Percentiles rank a stretch among this genome's conserved stretches.
Evolutionary conservation across 2,329 filamentous ascomycete species (phyloP).

Genomic region (Aspergillus floridensis): DNA sequence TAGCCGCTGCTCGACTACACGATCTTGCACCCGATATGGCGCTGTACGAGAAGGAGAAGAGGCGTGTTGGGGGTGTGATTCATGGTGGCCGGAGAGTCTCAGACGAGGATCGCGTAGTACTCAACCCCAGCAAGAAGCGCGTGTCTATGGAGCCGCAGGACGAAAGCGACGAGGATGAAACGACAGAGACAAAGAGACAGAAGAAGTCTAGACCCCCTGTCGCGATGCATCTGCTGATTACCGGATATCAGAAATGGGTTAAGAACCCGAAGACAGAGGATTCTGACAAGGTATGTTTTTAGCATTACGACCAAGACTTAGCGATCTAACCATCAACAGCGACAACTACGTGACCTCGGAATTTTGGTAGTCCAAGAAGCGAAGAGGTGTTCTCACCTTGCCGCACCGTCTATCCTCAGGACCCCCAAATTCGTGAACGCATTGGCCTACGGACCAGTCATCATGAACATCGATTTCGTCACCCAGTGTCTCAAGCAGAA

Average conservation of each 20-base stretch:
- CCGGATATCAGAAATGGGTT: slow-evolving; percentile 81
- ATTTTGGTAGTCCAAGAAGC: slow-evolving; percentile 76
- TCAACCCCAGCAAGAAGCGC: slow-evolving; percentile 41
- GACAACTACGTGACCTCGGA: slow-evolving; percentile 76
- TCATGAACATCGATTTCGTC: slow-evolving; percentile 76
- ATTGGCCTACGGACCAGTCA: slow-evolving; percentile 72
- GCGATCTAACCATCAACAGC: slow-evolving; percentile 48
- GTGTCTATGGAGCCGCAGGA: slow-evolving; percentile 48
- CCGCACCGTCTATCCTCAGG: slow-evolving; percentile 79
- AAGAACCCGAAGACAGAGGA: slow-evolving; percentile 71
- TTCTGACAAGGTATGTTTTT: slow-evolving; percentile 67
- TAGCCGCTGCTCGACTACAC: slow-evolving; percentile 74
- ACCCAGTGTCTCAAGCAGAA: slow-evolving; percentile 71
- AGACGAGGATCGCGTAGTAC: slow-evolving; percentile 38
- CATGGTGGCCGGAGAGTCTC: slow-evolving; percentile 55
- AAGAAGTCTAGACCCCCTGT: slow-evolving; percentile 64
- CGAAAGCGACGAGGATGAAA: slow-evolving; percentile 51
- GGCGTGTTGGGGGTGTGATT: slow-evolving; percentile 67
- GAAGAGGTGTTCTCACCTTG: slow-evolving; percentile 76
- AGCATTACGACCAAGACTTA: background rate
- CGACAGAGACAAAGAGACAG: slow-evolving; percentile 60
- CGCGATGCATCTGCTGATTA: slow-evolving; percentile 73
- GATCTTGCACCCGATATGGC: slow-evolving; percentile 79
- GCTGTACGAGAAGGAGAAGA: slow-evolving; percentile 90
- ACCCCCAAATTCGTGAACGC: slow-evolving; percentile 93